phyloP scores from a whole-genome alignment of 768 basidiomycete species.

The Kwoniella shandongensis region DNA sequence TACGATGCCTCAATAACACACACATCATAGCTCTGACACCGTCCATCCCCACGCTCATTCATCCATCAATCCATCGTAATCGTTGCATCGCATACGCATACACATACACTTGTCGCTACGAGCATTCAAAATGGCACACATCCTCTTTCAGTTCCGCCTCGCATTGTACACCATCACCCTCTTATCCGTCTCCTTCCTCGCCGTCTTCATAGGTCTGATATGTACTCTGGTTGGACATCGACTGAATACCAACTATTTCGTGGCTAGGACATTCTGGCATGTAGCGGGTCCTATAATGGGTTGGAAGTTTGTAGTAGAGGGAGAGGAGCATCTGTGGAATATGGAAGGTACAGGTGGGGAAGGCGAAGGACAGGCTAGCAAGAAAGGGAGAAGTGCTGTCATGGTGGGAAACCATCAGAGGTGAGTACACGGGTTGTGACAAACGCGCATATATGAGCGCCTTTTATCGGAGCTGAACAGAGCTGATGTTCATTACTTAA shows the following conservation, averaged over 20 bases:
- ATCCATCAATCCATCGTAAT: neutral
- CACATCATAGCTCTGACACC: no score
- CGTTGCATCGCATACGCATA: neutral
- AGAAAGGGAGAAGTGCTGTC: constrained; percentile 65
- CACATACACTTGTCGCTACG: neutral
- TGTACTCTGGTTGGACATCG: constrained; percentile 66
- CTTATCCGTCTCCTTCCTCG: constrained; percentile 69
- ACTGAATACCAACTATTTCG: constrained; percentile 67
- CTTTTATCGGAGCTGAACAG: no score
- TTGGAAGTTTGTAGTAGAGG: constrained; percentile 74
- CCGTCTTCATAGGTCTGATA: constrained; percentile 64
- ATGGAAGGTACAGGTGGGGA: constrained; percentile 23
- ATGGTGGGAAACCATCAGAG: constrained; percentile 87
- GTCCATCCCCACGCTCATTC: no score
- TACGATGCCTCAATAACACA: constrained; percentile 9
- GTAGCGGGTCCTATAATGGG: constrained; percentile 66
- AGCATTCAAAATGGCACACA: constrained; percentile 54
- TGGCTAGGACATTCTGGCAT: constrained; percentile 77
- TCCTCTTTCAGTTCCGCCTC: constrained; percentile 60
- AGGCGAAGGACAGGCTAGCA: constrained; percentile 32
- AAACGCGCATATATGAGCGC: no score
- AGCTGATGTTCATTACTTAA: constrained; percentile 57
- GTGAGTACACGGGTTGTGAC: constrained; percentile 30
- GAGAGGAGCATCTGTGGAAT: constrained; percentile 69
- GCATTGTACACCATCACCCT: constrained; percentile 70